A percentile compares a stretch with the other conserved stretches of the same genome.
Evolutionary conservation across 23 red algal genomes (phyloP).

Genomic region (Gracilariopsis chorda): DNA sequence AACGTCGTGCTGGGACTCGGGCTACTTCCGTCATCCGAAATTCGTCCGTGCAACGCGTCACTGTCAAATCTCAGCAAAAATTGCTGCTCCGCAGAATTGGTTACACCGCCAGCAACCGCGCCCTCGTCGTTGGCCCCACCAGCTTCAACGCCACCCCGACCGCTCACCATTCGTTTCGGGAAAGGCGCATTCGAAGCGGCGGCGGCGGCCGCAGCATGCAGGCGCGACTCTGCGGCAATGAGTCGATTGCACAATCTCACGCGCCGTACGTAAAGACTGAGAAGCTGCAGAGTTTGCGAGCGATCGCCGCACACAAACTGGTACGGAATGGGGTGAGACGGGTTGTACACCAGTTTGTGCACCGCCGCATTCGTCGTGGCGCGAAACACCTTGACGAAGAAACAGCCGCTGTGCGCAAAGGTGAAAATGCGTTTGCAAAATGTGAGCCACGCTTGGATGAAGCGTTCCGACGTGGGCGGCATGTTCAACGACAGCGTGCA

Average conservation of each 20-base stretch:
- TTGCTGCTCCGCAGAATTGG: background rate
- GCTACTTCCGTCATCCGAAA: background rate
- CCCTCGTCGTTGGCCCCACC: too few species aligned
- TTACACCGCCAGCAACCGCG: too few species aligned
- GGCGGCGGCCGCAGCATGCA: background rate
- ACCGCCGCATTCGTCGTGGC: background rate
- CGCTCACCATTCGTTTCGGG: too few species aligned
- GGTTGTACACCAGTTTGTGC: background rate
- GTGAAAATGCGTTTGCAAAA: slow-evolving; percentile 26
- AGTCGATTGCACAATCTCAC: background rate
- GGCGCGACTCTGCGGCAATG: background rate
- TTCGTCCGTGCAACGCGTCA: background rate
- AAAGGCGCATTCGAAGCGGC: background rate
- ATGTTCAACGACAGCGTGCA: background rate
- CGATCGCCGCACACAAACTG: slow-evolving; percentile 47
- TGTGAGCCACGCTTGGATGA: slow-evolving; percentile 18
- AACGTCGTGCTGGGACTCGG: slow-evolving; percentile 1
- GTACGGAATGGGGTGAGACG: slow-evolving; percentile 33
- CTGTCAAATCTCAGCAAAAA: background rate
- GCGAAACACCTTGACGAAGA: slow-evolving; percentile 45
- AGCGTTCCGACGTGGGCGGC: background rate
- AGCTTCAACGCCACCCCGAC: too few species aligned
- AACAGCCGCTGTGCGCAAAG: slow-evolving; percentile 8
- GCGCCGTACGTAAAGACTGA: slow-evolving; percentile 24
- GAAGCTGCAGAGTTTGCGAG: slow-evolving; percentile 27